Evolutionary conservation across 441 rosid species (phyloP).

Genomic region (Sinapis alba): DNA sequence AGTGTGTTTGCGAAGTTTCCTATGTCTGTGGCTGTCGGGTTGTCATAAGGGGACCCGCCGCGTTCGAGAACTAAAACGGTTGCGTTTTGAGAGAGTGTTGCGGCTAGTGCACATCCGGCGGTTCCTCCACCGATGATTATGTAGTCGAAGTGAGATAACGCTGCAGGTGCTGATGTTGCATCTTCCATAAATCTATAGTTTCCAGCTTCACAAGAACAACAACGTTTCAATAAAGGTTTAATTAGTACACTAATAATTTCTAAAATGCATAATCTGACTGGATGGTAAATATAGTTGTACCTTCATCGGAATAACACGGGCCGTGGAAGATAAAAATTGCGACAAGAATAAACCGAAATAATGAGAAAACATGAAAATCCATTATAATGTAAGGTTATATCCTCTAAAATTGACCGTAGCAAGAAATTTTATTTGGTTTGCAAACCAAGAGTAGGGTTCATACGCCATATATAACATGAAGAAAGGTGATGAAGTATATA

Average conservation of each 20-base stretch:
- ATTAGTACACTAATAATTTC: not conserved
- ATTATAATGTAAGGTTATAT: not conserved
- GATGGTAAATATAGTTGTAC: slow-evolving; percentile 16
- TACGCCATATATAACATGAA: not conserved
- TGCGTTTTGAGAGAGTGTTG: slow-evolving; percentile 46
- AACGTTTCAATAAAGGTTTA: not conserved
- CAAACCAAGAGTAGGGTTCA: not conserved
- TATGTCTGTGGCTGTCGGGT: slow-evolving; percentile 37
- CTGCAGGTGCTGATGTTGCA: slow-evolving; percentile 45
- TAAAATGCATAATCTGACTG: not conserved
- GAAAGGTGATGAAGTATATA: too few relatives aligned
- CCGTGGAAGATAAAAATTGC: slow-evolving; percentile 29
- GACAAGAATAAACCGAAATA: slow-evolving; percentile 8
- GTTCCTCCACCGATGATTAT: slow-evolving; percentile 59
- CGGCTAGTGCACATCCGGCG: slow-evolving; percentile 54
- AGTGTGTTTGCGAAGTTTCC: slow-evolving; percentile 27
- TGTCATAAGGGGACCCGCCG: slow-evolving; percentile 51
- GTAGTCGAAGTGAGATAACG: slow-evolving; percentile 41
- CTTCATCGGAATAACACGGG: slow-evolving; percentile 40
- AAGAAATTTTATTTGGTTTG: not conserved
- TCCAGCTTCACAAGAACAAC: slow-evolving; percentile 38
- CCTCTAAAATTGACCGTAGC: not conserved
- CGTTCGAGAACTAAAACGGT: slow-evolving; percentile 50
- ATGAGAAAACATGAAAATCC: not conserved
- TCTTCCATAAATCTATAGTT: slow-evolving; percentile 43